phyloP scores from a whole-genome alignment of 345 rosid genomes.

The Citrus sp. region DNA sequence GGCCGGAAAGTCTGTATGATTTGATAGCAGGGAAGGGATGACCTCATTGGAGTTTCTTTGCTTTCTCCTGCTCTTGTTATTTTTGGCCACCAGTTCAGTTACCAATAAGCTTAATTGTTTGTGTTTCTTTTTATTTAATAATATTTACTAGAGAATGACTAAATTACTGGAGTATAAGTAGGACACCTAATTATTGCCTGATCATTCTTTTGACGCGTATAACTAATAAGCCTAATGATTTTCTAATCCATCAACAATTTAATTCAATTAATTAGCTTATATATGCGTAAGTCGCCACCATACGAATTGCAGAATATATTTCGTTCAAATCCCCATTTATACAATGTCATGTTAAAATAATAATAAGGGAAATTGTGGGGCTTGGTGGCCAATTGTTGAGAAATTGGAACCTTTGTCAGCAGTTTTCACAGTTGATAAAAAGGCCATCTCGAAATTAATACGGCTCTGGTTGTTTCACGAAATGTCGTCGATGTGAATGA shows the following conservation, averaged over 20 bases:
- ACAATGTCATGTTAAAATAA: not conserved
- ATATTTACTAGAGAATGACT: not conserved
- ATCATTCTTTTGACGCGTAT: not conserved
- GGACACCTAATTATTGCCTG: not conserved
- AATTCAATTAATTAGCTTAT: no score
- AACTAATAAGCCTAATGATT: not conserved
- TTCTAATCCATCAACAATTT: not conserved
- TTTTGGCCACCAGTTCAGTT: not conserved
- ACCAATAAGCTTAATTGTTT: not conserved
- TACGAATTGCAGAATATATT: not conserved
- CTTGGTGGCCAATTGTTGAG: not conserved
- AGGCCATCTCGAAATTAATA: not conserved
- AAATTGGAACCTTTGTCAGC: not conserved
- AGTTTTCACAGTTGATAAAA: not conserved
- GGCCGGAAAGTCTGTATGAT: not conserved
- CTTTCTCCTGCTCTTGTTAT: constrained; percentile 7
- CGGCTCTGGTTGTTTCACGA: not conserved
- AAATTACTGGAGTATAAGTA: not conserved
- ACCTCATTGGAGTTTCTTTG: not conserved
- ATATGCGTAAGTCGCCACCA: not conserved
- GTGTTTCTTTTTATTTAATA: not conserved
- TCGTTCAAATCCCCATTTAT: no score
- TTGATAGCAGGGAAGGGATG: not conserved
- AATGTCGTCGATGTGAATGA: constrained; percentile 10
- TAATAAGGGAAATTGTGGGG: not conserved